Percentiles rank a stretch among this genome's conserved stretches.
Evolutionary conservation across 176 grass and related monocot species (phyloP).

Genomic region (Aegilops speltoides): DNA sequence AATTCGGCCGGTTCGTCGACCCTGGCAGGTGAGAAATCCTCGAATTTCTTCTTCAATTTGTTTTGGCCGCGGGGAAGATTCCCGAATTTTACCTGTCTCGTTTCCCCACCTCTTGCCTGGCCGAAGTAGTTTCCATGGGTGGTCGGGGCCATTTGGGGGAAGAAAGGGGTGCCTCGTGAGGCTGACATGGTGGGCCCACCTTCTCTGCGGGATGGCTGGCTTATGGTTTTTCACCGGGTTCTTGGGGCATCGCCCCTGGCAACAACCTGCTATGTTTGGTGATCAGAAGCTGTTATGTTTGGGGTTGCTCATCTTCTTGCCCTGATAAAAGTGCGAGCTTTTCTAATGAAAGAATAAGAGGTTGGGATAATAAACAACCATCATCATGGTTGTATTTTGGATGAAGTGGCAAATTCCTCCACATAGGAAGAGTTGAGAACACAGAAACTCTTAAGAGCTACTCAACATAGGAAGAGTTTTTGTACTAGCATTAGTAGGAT

Average conservation of each 20-base stretch:
- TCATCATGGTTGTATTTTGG: not conserved
- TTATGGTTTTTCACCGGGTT: not conserved
- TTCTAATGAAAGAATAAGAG: not conserved
- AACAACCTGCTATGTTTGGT: not conserved
- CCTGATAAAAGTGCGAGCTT: not conserved
- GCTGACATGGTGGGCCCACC: not conserved
- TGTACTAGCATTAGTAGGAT: not conserved
- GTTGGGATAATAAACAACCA: not conserved
- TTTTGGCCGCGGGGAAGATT: not conserved
- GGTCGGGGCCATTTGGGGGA: not conserved
- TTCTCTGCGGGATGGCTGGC: not conserved
- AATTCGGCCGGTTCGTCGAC: constrained; percentile 10
- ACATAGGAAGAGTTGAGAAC: not conserved
- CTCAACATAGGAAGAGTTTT: not conserved
- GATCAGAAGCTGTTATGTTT: not conserved
- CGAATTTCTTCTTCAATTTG: not conserved
- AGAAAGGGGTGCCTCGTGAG: not conserved
- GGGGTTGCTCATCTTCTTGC: not conserved
- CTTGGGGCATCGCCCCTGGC: not conserved
- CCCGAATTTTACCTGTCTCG: not conserved
- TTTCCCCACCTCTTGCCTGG: not conserved
- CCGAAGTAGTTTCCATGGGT: not conserved
- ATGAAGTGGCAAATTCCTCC: not conserved
- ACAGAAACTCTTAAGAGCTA: not conserved
- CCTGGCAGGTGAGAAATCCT: constrained; percentile 4